phyloP scores from a whole-genome alignment of 148 eudicot genomes.

The Rhododendron mucronatum region DNA sequence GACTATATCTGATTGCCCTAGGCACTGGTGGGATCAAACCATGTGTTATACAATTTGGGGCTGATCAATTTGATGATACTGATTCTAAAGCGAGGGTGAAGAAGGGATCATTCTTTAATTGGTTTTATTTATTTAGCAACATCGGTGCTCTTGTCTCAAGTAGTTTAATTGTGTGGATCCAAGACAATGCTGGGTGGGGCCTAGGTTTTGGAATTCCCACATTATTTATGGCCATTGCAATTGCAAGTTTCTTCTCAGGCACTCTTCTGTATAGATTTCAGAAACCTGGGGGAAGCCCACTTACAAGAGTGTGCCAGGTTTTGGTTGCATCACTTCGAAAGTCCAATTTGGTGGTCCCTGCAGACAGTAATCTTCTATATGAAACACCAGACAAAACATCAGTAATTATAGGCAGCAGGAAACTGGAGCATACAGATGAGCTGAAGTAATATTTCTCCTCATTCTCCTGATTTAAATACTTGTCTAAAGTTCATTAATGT shows the following conservation, averaged over 20 bases:
- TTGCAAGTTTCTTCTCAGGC: constrained; percentile 52
- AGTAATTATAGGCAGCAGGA: constrained; percentile 58
- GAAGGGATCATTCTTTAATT: constrained; percentile 68
- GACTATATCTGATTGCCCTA: constrained; percentile 49
- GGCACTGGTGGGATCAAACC: constrained; percentile 54
- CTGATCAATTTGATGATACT: constrained; percentile 69
- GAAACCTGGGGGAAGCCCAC: constrained; percentile 65
- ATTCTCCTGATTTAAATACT: not conserved
- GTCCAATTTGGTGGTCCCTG: constrained; percentile 34
- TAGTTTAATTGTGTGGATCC: constrained; percentile 55
- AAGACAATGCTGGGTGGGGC: constrained; percentile 72
- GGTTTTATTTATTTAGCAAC: constrained; percentile 59
- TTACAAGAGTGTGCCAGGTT: constrained; percentile 65
- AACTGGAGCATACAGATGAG: constrained; percentile 57
- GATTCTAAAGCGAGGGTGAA: constrained; percentile 49
- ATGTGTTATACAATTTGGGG: constrained; percentile 54
- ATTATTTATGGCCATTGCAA: constrained; percentile 55
- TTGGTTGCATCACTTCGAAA: constrained; percentile 52
- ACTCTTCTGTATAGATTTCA: constrained; percentile 57
- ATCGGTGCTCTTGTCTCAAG: constrained; percentile 57
- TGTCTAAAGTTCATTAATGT: not conserved
- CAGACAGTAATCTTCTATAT: constrained; percentile 37
- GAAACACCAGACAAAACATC: constrained; percentile 45
- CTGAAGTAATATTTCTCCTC: constrained; percentile 34
- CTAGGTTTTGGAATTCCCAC: constrained; percentile 63